These are phyloP conservation scores for Colletotrichum sublineola DNA, from an alignment of 2,329 filamentous ascomycete genomes.

Conservation along the genomic window DNA sequence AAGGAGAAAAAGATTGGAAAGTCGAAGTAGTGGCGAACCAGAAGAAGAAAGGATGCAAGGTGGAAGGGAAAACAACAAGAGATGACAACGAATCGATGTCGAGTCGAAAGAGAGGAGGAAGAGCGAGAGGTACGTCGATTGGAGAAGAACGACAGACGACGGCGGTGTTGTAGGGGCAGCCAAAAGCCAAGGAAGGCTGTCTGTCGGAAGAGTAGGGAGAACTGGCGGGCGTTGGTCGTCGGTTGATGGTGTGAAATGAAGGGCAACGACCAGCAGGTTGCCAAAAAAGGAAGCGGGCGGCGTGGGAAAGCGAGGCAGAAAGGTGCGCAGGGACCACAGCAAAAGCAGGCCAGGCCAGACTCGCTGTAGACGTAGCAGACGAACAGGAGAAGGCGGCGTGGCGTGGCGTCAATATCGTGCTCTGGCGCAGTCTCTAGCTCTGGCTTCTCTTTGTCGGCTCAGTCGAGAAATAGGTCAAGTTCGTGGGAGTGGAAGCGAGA, in stretches of 20 bases:
- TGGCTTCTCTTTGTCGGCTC: neutral
- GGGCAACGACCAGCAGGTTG: constrained; percentile 31
- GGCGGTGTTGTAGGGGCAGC: constrained; percentile 32
- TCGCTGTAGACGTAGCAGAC: neutral
- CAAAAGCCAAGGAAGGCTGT: constrained; percentile 17
- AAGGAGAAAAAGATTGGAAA: constrained; percentile 11
- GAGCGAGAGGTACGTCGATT: constrained; percentile 14
- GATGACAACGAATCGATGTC: constrained; percentile 25
- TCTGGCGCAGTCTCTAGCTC: constrained; percentile 23
- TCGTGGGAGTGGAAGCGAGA: neutral
- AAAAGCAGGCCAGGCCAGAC: constrained; percentile 15
- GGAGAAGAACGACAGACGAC: constrained; percentile 2
- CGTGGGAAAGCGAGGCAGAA: constrained; percentile 35
- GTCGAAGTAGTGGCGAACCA: constrained; percentile 34
- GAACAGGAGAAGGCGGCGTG: constrained; percentile 18
- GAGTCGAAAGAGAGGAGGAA: constrained; percentile 8
- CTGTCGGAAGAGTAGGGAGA: constrained; percentile 25
- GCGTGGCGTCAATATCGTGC: constrained; percentile 36
- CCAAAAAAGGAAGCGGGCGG: constrained; percentile 38
- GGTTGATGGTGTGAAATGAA: constrained; percentile 39
- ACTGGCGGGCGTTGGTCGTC: constrained; percentile 26
- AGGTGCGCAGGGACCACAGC: constrained; percentile 10
- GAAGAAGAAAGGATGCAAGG: constrained; percentile 31
- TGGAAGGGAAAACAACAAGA: constrained; percentile 17
- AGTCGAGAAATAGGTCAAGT: neutral